Conservation (phyloP, 164 flowering plant genomes). For the Protea cynaroides region DNA sequence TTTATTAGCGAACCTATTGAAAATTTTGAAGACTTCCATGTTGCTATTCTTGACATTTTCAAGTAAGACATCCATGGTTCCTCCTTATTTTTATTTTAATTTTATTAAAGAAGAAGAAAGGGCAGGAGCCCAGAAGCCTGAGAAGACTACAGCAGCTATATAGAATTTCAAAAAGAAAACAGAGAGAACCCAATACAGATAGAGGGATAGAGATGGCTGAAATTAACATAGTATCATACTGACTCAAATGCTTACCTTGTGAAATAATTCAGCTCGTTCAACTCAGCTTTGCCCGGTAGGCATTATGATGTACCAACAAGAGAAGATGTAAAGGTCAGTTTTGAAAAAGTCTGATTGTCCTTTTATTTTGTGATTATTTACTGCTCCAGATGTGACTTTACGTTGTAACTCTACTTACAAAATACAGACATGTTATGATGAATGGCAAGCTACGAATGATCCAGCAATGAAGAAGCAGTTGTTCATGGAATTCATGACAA, state of each 20-base stretch:
- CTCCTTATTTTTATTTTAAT: neutral
- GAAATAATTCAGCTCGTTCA: slow-evolving; percentile 39
- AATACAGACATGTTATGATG: slow-evolving; percentile 26
- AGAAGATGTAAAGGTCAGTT: slow-evolving; percentile 38
- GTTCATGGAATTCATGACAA: slow-evolving; percentile 34
- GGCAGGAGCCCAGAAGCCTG: neutral
- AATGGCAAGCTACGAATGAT: slow-evolving; percentile 28
- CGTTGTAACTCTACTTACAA: neutral
- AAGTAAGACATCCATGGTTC: slow-evolving; percentile 25
- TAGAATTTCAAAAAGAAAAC: too few relatives aligned
- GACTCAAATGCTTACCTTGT: neutral
- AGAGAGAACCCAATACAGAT: neutral
- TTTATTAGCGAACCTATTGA: slow-evolving; percentile 31
- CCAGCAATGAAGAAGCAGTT: slow-evolving; percentile 20
- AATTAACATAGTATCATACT: too few relatives aligned
- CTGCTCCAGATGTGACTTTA: too few relatives aligned
- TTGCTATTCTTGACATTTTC: slow-evolving; percentile 58
- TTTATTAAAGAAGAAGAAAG: too few relatives aligned
- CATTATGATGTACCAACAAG: slow-evolving; percentile 56
- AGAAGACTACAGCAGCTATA: neutral
- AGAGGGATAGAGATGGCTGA: neutral
- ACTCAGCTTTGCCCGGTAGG: slow-evolving; percentile 67
- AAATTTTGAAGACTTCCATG: slow-evolving; percentile 41
- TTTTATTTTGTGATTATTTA: neutral
- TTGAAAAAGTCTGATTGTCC: neutral